Conservation (phyloP, 2,329 filamentous ascomycete species). For the Beauveria caledonica region DNA sequence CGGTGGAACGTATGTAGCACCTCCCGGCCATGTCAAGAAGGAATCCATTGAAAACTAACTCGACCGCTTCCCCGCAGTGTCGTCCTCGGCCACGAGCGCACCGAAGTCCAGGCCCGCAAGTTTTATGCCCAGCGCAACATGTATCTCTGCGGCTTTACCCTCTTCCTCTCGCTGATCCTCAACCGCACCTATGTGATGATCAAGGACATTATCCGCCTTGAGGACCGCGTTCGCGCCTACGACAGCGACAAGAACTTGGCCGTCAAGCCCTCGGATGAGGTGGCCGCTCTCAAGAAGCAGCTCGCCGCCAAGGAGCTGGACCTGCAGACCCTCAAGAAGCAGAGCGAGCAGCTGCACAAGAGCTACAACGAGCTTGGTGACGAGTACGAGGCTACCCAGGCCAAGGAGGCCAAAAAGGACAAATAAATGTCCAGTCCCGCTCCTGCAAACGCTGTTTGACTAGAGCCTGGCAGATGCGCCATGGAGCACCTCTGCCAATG, state of each 20-base stretch:
- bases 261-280: constrained; percentile 67
- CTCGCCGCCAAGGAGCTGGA: constrained; percentile 75
- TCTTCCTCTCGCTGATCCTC: constrained; percentile 96
- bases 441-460: neutral
- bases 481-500: too few relatives aligned
- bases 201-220: constrained; percentile 79
- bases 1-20: constrained; percentile 35
- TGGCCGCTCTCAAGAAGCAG: constrained; percentile 61
- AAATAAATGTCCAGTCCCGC: constrained; percentile 27
- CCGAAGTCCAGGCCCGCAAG: constrained; percentile 98
- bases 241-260: constrained; percentile 63
- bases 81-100: constrained; percentile 83
- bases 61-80: constrained; percentile 25
- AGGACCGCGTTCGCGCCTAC: constrained; percentile 81
- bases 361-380: constrained; percentile 85
- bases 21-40: neutral
- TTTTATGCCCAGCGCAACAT: constrained; percentile 99
- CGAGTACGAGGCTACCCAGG: constrained; percentile 57
- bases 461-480: neutral
- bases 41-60: neutral
- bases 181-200: constrained; percentile 99
- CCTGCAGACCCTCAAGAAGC: constrained; percentile 84
- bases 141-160: constrained; percentile 99
- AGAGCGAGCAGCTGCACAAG: constrained; percentile 70
- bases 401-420: constrained; percentile 50